Evolutionary conservation across 345 rosid species (phyloP).

Genomic region (Atalantia buxifolia): DNA sequence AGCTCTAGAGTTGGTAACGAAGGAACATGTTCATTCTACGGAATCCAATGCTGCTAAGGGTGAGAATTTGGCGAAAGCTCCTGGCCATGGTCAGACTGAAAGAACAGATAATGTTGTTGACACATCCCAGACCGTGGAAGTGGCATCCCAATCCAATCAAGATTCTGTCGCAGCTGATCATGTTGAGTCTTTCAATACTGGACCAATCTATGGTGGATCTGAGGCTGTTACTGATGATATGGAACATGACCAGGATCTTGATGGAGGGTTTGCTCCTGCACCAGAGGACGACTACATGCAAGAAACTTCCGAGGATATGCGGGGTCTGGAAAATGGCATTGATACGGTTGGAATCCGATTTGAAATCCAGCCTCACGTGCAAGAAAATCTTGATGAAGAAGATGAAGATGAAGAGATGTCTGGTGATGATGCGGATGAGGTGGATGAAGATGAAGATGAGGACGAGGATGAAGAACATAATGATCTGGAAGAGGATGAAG

Average conservation of each 20-base stretch:
- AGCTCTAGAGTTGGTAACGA: constrained; percentile 87
- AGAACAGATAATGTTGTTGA: constrained; percentile 53
- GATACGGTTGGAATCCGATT: constrained; percentile 68
- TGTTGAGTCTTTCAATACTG: constrained; percentile 48
- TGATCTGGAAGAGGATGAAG: constrained; percentile 83
- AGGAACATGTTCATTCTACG: constrained; percentile 75
- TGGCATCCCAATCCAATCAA: constrained; percentile 53
- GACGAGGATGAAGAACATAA: constrained; percentile 65
- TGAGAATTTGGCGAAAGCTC: constrained; percentile 58
- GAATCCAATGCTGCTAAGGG: constrained; percentile 53
- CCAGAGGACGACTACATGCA: constrained; percentile 89
- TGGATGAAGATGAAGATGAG: constrained; percentile 73
- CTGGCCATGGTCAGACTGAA: constrained; percentile 46
- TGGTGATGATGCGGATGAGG: constrained; percentile 75
- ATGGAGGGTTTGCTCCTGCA: constrained; percentile 64
- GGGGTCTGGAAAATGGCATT: constrained; percentile 70
- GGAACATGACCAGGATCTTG: constrained; percentile 94
- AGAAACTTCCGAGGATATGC: constrained; percentile 69
- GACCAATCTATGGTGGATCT: constrained; percentile 59
- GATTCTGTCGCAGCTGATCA: constrained; percentile 52
- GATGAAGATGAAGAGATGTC: constrained; percentile 82
- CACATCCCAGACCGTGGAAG: constrained; percentile 51
- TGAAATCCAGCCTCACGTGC: constrained; percentile 76
- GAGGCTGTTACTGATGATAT: constrained; percentile 88
- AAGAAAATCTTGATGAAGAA: constrained; percentile 79